These are phyloP conservation scores for Globisporangium paroecandrum DNA, from an alignment of 352 stramenopile species.

Conservation along the genomic window DNA sequence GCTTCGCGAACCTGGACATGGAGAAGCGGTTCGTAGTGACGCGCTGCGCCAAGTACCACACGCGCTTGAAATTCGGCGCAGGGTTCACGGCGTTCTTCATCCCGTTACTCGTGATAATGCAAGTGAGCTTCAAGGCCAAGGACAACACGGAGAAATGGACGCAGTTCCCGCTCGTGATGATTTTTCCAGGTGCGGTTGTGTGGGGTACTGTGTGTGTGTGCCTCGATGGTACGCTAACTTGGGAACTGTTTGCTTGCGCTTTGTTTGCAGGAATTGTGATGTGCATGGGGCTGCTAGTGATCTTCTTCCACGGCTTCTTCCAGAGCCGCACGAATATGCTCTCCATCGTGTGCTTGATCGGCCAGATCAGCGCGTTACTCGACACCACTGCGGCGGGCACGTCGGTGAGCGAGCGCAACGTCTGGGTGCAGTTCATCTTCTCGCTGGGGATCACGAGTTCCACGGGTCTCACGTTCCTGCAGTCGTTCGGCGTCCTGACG, in stretches of 20 bases:
- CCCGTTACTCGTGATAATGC: slow-evolving; percentile 80
- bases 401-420: slow-evolving; percentile 74
- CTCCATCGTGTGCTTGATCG: slow-evolving; percentile 62
- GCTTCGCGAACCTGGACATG: slow-evolving; percentile 67
- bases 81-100: slow-evolving; percentile 82
- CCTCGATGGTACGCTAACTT: background rate
- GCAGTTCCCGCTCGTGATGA: slow-evolving; percentile 67
- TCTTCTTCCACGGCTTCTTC: slow-evolving; percentile 61
- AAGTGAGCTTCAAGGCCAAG: slow-evolving; percentile 78
- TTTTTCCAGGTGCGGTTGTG: slow-evolving; percentile 54
- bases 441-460: slow-evolving; percentile 80
- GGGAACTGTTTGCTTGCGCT: background rate
- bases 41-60: slow-evolving; percentile 66
- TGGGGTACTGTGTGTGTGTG: background rate
- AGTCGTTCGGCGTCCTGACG: slow-evolving; percentile 52
- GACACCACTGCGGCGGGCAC: slow-evolving; percentile 74
- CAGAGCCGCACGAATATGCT: slow-evolving; percentile 48
- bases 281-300: slow-evolving; percentile 67
- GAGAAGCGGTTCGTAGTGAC: slow-evolving; percentile 53
- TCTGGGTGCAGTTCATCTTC: slow-evolving; percentile 88
- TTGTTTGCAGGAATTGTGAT: slow-evolving; percentile 50
- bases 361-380: slow-evolving; percentile 67
- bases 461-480: slow-evolving; percentile 69
- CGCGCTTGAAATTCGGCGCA: slow-evolving; percentile 64
- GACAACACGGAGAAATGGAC: slow-evolving; percentile 66